Conservation (phyloP, 768 basidiomycete genomes). For the Suillus luteus region DNA sequence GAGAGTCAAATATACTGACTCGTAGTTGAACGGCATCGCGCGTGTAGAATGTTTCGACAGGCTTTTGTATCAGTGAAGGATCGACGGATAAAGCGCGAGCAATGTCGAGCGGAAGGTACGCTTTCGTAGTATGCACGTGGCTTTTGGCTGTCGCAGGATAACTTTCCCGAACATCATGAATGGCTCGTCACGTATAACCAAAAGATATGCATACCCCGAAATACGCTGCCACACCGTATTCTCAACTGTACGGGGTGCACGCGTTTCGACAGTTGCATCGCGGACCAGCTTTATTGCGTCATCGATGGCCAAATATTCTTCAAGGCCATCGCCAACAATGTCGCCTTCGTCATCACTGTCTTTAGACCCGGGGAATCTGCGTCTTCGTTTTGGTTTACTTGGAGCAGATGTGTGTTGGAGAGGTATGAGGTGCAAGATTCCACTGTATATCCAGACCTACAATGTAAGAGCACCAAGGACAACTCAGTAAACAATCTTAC, state of each 20-base stretch:
- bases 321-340: constrained; percentile 40
- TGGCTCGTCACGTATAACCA: not conserved
- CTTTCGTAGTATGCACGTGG: constrained; percentile 78
- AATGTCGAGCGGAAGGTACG: constrained; percentile 78
- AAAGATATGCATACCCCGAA: constrained; percentile 46
- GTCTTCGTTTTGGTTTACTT: constrained; percentile 54
- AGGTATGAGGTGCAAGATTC: constrained; percentile 85
- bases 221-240: constrained; percentile 70
- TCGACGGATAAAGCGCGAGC: constrained; percentile 66
- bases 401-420: constrained; percentile 71
- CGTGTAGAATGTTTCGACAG: constrained; percentile 93
- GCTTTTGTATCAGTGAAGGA: constrained; percentile 78
- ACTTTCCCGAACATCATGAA: constrained; percentile 37
- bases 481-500: constrained; percentile 37
- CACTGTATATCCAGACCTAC: constrained; percentile 89
- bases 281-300: constrained; percentile 69
- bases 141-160: constrained; percentile 68
- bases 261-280: constrained; percentile 53
- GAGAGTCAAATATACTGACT: constrained; percentile 46
- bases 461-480: constrained; percentile 31
- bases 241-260: constrained; percentile 64
- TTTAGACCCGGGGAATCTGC: constrained; percentile 42
- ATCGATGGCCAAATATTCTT: constrained; percentile 54
- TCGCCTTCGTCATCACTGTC: constrained; percentile 56
- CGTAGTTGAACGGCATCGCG: constrained; percentile 89